A percentile compares a stretch with the other conserved stretches of the same genome.
Evolutionary conservation across 2,329 filamentous ascomycete genomes (phyloP).

Genomic region (Aureobasidium sp.): DNA sequence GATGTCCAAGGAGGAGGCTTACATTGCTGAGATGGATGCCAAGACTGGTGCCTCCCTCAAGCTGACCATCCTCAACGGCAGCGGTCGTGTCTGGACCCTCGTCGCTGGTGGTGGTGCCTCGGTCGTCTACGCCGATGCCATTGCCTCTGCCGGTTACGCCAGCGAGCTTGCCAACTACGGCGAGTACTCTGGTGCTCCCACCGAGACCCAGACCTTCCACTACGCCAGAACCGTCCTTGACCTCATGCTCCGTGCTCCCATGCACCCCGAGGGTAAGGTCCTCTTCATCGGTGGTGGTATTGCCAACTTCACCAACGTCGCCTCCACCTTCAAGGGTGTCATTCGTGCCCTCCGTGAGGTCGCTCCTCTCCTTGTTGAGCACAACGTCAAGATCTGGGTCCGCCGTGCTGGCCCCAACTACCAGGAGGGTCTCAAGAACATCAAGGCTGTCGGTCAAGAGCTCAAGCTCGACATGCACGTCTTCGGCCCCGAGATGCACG

Average conservation of each 20-base stretch:
- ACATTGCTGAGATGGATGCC: conserved; percentile 96
- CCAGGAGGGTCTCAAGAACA: conserved; percentile 99
- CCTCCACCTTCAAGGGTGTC: conserved; percentile 99
- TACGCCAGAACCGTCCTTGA: conserved; percentile 96
- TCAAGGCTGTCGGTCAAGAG: conserved; percentile 93
- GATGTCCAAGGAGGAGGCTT: conserved; percentile 96
- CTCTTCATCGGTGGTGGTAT: conserved; percentile 99
- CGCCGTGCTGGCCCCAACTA: conserved; percentile 88
- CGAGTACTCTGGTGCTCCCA: conserved; percentile 98
- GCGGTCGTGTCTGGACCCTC: conserved; percentile 92
- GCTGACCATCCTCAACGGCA: conserved; percentile 87
- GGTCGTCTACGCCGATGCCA: conserved; percentile 97
- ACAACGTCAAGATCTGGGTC: conserved; percentile 98
- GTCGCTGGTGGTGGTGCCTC: conserved; percentile 99
- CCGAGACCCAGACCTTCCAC: conserved; percentile 98
- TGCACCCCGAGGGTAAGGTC: conserved; percentile 85
- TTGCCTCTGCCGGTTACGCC: conserved; percentile 90
- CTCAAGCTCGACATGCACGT: conserved; percentile 93
- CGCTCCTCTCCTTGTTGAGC: conserved; percentile 75
- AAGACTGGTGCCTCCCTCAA: conserved; percentile 99
- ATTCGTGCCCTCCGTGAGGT: conserved; percentile 93
- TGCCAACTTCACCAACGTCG: conserved; percentile 99
- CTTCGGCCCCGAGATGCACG: conserved; percentile 72
- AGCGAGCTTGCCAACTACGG: conserved; percentile 98
- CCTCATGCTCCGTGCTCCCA: conserved; percentile 88